A percentile compares a stretch with the other conserved stretches of the same genome.
Evolutionary conservation across 2,329 filamentous ascomycete species (phyloP).

Genomic region (Colletotrichum ledebouriae): DNA sequence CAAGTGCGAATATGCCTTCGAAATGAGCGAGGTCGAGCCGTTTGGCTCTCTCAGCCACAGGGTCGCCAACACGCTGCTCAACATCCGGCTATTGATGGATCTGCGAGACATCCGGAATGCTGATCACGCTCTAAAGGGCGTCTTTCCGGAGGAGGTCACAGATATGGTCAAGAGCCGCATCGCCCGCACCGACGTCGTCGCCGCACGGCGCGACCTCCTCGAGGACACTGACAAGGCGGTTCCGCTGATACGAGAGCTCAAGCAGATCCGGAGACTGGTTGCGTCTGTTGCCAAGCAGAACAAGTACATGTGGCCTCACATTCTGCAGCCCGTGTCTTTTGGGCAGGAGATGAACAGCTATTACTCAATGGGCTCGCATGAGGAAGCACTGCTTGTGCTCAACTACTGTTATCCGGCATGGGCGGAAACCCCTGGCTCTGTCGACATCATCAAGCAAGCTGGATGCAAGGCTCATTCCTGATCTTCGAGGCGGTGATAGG

Average conservation of each 20-base stretch:
- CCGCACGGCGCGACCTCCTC: slow-evolving; percentile 1
- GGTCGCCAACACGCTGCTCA: slow-evolving; percentile 45
- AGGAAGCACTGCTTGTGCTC: background rate
- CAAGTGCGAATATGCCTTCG: slow-evolving; percentile 44
- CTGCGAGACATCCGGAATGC: slow-evolving; percentile 44
- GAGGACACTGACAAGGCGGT: background rate
- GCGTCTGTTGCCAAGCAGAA: background rate
- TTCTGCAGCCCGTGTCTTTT: background rate
- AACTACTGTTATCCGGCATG: slow-evolving; percentile 6
- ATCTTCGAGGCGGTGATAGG: too few relatives aligned
- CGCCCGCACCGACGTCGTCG: slow-evolving; percentile 6
- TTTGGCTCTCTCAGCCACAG: slow-evolving; percentile 33
- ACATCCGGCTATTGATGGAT: slow-evolving; percentile 48
- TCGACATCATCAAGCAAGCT: slow-evolving; percentile 8
- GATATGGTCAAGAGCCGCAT: slow-evolving; percentile 5
- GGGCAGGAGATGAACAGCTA: background rate
- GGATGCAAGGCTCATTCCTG: background rate
- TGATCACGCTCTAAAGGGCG: slow-evolving; percentile 2
- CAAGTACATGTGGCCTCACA: background rate
- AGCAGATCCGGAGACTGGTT: slow-evolving; percentile 10
- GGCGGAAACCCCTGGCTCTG: slow-evolving; percentile 3
- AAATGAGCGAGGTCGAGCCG: slow-evolving; percentile 28
- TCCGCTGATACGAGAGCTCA: background rate
- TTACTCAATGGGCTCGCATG: background rate
- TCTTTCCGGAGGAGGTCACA: slow-evolving; percentile 1